Percentiles rank a stretch among this genome's conserved stretches.
Evolutionary conservation across 495 filamentous ascomycete genomes (phyloP).

Genomic region (Xylaria curta): DNA sequence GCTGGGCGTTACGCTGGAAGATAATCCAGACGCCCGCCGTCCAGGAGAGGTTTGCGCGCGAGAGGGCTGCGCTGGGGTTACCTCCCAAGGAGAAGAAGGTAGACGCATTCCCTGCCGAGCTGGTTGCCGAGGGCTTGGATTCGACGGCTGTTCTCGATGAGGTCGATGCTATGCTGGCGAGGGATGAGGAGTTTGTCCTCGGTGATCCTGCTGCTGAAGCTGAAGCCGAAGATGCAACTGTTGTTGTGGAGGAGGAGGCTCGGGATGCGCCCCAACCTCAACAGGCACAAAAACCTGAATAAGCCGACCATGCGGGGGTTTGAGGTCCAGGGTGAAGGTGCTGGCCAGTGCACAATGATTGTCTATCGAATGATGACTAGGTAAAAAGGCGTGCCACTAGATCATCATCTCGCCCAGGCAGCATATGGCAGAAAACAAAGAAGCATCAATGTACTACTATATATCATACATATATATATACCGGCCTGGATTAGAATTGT

Average conservation of each 20-base stretch:
- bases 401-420: neutral
- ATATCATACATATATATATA: constrained; percentile 1
- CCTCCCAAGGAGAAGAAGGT: constrained; percentile 33
- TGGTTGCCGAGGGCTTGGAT: constrained; percentile 44
- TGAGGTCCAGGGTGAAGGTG: no score
- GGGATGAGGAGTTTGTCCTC: constrained; percentile 49
- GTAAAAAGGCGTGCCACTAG: neutral
- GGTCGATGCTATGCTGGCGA: constrained; percentile 47
- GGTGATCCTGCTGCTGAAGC: constrained; percentile 33
- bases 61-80: constrained; percentile 56
- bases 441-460: constrained; percentile 28
- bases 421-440: neutral
- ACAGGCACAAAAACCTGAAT: constrained; percentile 7
- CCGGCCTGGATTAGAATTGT: constrained; percentile 9
- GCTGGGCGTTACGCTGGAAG: constrained; percentile 86
- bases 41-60: constrained; percentile 60
- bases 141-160: constrained; percentile 42
- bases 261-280: neutral
- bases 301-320: constrained; percentile 2
- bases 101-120: constrained; percentile 46
- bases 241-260: constrained; percentile 28
- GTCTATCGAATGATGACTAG: neutral
- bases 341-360: neutral
- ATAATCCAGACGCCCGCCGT: constrained; percentile 77
- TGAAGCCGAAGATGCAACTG: constrained; percentile 31